These are phyloP conservation scores for Diplosphaera chodatii DNA, from an alignment of 139 green algal species.

Conservation along the genomic window DNA sequence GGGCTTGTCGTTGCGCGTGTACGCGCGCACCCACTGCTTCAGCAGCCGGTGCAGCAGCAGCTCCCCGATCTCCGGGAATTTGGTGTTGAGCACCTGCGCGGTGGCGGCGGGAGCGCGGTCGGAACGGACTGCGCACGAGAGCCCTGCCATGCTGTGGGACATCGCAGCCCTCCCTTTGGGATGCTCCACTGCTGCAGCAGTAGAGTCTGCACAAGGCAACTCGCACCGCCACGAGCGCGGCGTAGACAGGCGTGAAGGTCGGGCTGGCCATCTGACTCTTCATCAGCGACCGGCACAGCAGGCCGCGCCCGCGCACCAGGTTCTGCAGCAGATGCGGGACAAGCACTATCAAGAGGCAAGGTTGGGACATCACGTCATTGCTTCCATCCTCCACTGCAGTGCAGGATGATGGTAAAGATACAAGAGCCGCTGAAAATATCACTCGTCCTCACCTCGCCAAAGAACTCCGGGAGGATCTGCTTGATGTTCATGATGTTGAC, in stretches of 20 bases:
- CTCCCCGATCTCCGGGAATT: conserved; percentile 84
- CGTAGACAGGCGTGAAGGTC: conserved; percentile 83
- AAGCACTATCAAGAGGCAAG: too few species aligned
- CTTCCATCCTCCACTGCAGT: too few species aligned
- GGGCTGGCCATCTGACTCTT: conserved; percentile 90
- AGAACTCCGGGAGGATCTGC: conserved; percentile 90
- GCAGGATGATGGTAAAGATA: too few species aligned
- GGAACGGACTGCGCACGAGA: too few species aligned
- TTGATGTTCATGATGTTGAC: conserved; percentile 91
- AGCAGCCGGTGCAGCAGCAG: conserved; percentile 65
- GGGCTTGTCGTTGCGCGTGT: conserved; percentile 94
- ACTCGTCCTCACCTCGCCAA: conserved; percentile 63
- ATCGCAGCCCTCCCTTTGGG: too few species aligned
- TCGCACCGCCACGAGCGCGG: conserved; percentile 78
- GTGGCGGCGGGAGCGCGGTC: too few species aligned
- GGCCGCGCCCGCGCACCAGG: conserved; percentile 77
- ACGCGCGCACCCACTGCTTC: conserved; percentile 87
- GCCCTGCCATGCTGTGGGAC: too few species aligned
- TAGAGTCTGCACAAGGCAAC: not conserved
- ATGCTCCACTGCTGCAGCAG: too few species aligned
- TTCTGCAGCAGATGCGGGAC: conserved; percentile 56
- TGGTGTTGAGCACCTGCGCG: conserved; percentile 78
- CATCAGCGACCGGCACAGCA: conserved; percentile 88
- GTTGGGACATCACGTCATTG: too few species aligned
- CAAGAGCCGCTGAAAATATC: too few species aligned